Conservation (phyloP, 179 eudicot species). For the Heliamphora pulchella region DNA sequence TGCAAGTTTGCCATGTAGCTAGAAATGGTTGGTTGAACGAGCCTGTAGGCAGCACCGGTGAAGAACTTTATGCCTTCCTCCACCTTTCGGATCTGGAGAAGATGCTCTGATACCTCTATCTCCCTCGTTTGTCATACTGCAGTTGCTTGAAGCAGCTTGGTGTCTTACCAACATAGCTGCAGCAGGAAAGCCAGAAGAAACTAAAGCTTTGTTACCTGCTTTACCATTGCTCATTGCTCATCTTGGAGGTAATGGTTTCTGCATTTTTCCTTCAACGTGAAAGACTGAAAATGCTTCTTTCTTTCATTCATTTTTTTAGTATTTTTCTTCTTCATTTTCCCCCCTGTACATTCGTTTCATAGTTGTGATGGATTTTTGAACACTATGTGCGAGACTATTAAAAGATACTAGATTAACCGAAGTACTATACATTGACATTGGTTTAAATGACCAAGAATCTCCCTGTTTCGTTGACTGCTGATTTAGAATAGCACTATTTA, state of each 20-base stretch:
- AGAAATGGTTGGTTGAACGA: too few relatives aligned
- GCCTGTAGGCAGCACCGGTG: not conserved
- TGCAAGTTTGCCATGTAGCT: not conserved
- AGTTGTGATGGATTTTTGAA: not conserved
- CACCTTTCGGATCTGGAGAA: not conserved
- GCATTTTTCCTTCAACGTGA: not conserved
- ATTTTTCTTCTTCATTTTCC: not conserved
- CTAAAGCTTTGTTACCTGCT: constrained; percentile 83
- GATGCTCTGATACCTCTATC: not conserved
- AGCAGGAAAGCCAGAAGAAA: constrained; percentile 91
- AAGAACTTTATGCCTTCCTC: not conserved
- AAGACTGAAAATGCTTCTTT: not conserved
- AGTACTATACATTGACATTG: not conserved
- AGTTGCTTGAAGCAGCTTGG: constrained; percentile 99
- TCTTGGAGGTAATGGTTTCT: constrained; percentile 62
- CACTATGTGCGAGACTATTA: not conserved
- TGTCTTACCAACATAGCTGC: constrained; percentile 97
- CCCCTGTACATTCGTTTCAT: too few relatives aligned
- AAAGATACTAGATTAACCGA: not conserved
- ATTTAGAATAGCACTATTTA: not conserved
- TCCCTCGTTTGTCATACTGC: constrained; percentile 20
- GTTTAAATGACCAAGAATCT: not conserved
- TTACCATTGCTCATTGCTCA: constrained; percentile 89
- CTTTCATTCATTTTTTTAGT: not conserved
- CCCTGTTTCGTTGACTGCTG: constrained; percentile 4